These are phyloP conservation scores for Ustilago sp. DNA, from an alignment of 1,284 basidiomycete species.

Conservation along the genomic window DNA sequence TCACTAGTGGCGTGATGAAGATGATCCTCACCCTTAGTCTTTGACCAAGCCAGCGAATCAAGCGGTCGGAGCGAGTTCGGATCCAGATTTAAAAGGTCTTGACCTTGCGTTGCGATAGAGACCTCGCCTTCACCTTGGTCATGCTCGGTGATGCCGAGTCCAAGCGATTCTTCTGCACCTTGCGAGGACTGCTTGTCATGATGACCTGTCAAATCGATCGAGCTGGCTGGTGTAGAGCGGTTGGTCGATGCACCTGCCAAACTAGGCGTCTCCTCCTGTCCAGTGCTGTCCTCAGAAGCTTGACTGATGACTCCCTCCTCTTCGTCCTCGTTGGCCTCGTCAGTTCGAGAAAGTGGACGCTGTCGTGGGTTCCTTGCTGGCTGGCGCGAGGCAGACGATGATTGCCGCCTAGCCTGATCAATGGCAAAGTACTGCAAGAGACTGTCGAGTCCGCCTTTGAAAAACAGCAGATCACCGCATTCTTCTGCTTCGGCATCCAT, in stretches of 20 bases:
- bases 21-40: constrained; percentile 24
- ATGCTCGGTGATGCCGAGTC: constrained; percentile 38
- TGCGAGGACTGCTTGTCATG: constrained; percentile 21
- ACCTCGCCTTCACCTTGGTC: neutral
- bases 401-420: constrained; percentile 29
- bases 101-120: constrained; percentile 4
- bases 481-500: constrained; percentile 66
- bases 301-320: constrained; percentile 35
- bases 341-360: constrained; percentile 30
- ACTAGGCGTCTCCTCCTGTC: constrained; percentile 57
- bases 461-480: constrained; percentile 68
- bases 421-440: constrained; percentile 54
- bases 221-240: constrained; percentile 57
- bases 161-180: constrained; percentile 11
- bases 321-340: constrained; percentile 45
- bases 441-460: constrained; percentile 57
- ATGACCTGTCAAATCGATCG: constrained; percentile 44
- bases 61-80: constrained; percentile 20
- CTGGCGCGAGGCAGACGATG: constrained; percentile 10
- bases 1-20: constrained; percentile 59
- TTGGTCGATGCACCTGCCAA: constrained; percentile 51
- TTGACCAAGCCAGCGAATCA: constrained; percentile 6
- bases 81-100: constrained; percentile 26
- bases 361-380: constrained; percentile 16
- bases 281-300: constrained; percentile 45